phyloP scores from a whole-genome alignment of 805 yeast genomes.

The Maudiozyma serrabonitensis region DNA sequence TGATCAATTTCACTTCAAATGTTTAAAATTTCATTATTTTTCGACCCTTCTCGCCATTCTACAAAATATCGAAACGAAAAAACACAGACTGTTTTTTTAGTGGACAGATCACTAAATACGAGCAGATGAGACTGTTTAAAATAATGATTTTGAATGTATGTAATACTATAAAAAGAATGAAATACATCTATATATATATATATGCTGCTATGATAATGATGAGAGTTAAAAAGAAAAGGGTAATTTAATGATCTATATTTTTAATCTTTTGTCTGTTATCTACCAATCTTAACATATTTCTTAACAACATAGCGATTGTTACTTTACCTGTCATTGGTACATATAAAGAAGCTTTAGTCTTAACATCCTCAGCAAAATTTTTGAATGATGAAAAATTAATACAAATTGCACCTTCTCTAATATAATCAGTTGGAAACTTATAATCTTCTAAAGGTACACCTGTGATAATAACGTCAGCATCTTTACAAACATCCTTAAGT shows the following conservation, averaged over 20 bases:
- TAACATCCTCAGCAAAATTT: conserved; percentile 77
- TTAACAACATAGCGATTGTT: conserved; percentile 85
- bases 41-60: too few relatives aligned
- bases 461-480: conserved; percentile 86
- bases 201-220: neutral
- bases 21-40: too few relatives aligned
- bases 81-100: too few relatives aligned
- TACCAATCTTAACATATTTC: conserved; percentile 77
- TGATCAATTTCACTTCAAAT: too few relatives aligned
- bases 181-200: neutral
- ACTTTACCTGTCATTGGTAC: conserved; percentile 96
- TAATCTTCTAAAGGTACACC: conserved; percentile 84
- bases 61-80: too few relatives aligned
- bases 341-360: conserved; percentile 77
- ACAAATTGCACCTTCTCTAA: conserved; percentile 82
- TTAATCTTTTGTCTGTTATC: conserved; percentile 41
- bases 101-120: too few relatives aligned
- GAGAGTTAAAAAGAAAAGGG: too few relatives aligned
- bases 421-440: conserved; percentile 74
- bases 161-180: too few relatives aligned
- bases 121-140: too few relatives aligned
- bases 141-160: neutral
- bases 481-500: conserved; percentile 55
- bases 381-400: conserved; percentile 83
- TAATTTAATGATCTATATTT: neutral